Conservation (phyloP, 2,329 filamentous ascomycete genomes). For the Periconia macrospinosa region DNA sequence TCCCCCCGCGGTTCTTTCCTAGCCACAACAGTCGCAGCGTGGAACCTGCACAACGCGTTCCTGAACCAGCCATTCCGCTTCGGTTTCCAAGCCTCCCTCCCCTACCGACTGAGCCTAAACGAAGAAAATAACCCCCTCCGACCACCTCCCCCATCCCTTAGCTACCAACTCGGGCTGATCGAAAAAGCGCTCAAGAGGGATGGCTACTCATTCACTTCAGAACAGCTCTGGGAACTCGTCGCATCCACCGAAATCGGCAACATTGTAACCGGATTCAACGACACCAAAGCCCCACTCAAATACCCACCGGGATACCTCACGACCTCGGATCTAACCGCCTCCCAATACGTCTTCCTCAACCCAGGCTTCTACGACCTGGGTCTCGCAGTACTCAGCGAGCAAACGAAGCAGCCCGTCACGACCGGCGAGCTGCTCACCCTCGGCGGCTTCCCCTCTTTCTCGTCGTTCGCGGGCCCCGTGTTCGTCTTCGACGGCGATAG, state of each 20-base stretch:
- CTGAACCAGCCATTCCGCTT: constrained; percentile 47
- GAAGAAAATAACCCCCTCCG: background rate
- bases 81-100: constrained; percentile 27
- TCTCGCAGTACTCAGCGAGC: constrained; percentile 52
- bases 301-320: constrained; percentile 58
- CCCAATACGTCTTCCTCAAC: constrained; percentile 54
- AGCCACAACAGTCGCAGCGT: constrained; percentile 47
- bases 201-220: constrained; percentile 12
- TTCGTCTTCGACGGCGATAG: constrained; percentile 59
- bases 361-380: constrained; percentile 59
- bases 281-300: constrained; percentile 22
- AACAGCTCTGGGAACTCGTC: constrained; percentile 32
- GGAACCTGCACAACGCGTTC: constrained; percentile 52
- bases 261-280: constrained; percentile 34
- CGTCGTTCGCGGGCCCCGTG: constrained; percentile 57
- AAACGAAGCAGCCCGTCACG: constrained; percentile 59
- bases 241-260: constrained; percentile 32
- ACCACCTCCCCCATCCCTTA: constrained; percentile 3
- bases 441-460: constrained; percentile 40
- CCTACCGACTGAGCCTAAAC: background rate
- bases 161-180: background rate
- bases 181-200: background rate
- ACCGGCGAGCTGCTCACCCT: constrained; percentile 63
- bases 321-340: constrained; percentile 48
- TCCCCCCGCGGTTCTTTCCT: constrained; percentile 52